Percentiles rank a stretch among this genome's conserved stretches.
phyloP scores from a whole-genome alignment of 2,329 filamentous ascomycete species.

The Pestalotiopsis sp. region DNA sequence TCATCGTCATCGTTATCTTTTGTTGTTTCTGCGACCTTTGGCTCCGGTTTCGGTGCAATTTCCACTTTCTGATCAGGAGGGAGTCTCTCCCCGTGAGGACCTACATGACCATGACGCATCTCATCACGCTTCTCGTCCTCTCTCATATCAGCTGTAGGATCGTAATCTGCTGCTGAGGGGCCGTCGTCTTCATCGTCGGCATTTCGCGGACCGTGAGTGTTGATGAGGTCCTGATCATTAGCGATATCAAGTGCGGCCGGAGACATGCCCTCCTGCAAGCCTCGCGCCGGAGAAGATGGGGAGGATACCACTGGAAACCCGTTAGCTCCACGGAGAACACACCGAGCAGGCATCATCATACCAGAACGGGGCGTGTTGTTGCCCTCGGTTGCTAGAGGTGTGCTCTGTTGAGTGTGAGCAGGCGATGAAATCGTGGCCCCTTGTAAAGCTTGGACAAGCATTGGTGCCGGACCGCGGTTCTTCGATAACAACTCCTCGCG shows the following conservation, averaged over 20 bases:
- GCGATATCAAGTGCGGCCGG: conserved; percentile 62
- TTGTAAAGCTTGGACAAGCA: conserved; percentile 74
- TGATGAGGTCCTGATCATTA: conserved; percentile 68
- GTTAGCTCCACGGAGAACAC: conserved; percentile 22
- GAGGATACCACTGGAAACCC: conserved; percentile 27
- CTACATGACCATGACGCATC: conserved; percentile 50
- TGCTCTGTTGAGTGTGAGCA: conserved; percentile 45
- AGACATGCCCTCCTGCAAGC: conserved; percentile 52
- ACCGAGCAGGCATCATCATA: conserved; percentile 30
- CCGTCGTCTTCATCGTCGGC: conserved; percentile 56
- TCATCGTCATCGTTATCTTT: conserved; percentile 57
- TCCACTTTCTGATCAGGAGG: conserved; percentile 34
- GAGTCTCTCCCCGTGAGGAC: conserved; percentile 59
- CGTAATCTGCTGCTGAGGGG: conserved; percentile 76
- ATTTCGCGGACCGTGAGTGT: conserved; percentile 47
- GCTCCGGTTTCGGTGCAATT: conserved; percentile 34
- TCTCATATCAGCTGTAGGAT: conserved; percentile 74
- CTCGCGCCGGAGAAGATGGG: conserved; percentile 39
- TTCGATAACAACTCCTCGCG: conserved; percentile 85
- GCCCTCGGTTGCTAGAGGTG: conserved; percentile 36
- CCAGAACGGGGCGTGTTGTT: conserved; percentile 50
- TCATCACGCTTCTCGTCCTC: conserved; percentile 67
- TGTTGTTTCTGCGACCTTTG: conserved; percentile 44
- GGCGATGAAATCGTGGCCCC: conserved; percentile 57
- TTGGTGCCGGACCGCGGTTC: conserved; percentile 71